Percentiles rank a stretch among this genome's conserved stretches.
These are phyloP conservation scores for Populus trichocarpa DNA, from an alignment of 441 rosid species.

Conservation along the genomic window DNA sequence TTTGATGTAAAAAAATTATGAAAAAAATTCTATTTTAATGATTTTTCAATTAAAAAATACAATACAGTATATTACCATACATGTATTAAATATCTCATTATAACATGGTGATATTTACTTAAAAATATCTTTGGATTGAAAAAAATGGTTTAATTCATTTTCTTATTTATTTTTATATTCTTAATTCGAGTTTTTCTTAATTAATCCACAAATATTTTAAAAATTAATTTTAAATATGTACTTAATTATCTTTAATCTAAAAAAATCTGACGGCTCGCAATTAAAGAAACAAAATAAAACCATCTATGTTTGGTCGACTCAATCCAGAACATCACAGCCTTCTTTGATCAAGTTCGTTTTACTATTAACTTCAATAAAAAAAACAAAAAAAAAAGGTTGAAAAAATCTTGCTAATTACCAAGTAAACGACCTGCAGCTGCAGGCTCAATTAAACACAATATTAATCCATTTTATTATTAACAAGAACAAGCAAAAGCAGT, in stretches of 20 bases:
- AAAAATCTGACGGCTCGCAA: not conserved
- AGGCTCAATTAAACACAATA: not conserved
- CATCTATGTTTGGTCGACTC: slow-evolving; percentile 13
- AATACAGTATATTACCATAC: no score
- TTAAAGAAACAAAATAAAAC: no score
- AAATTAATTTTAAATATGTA: not conserved
- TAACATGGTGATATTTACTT: no score
- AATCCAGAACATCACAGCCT: not conserved
- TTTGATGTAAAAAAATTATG: no score
- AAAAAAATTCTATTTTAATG: no score
- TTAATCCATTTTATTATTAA: not conserved
- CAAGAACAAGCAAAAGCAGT: slow-evolving; percentile 5
- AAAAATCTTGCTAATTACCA: not conserved
- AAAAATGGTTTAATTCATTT: no score
- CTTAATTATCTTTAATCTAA: not conserved
- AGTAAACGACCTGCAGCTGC: slow-evolving; percentile 17
- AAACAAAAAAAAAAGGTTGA: not conserved
- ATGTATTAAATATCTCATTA: no score
- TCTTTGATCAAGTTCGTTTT: not conserved
- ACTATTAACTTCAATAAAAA: not conserved
- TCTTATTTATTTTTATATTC: no score
- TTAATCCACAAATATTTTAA: no score
- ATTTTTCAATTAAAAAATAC: no score
- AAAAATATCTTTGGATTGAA: no score
- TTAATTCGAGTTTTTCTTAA: no score